Conservation (phyloP, 768 basidiomycete species). For the Lentinula sp. region DNA sequence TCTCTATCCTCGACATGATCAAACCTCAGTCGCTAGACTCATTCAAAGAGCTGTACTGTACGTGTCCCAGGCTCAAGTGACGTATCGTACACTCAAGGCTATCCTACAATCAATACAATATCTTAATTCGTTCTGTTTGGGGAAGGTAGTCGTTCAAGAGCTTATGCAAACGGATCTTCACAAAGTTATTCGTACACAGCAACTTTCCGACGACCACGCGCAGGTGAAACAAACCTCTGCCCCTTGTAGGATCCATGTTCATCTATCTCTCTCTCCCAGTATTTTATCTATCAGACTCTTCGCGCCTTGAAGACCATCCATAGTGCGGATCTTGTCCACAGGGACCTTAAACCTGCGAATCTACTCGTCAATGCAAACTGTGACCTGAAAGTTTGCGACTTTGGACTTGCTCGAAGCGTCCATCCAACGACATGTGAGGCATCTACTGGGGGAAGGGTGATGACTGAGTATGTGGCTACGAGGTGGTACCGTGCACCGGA, state of each 20-base stretch:
- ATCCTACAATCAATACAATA: constrained; percentile 6
- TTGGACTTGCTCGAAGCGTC: constrained; percentile 72
- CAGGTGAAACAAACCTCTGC: constrained; percentile 22
- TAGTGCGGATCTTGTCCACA: constrained; percentile 74
- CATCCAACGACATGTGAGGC: constrained; percentile 37
- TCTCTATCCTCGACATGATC: constrained; percentile 87
- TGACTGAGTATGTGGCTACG: constrained; percentile 88
- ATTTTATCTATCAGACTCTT: constrained; percentile 80
- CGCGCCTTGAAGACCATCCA: constrained; percentile 87
- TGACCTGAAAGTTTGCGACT: constrained; percentile 86
- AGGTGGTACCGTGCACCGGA: constrained; percentile 31
- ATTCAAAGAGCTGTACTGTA: constrained; percentile 87
- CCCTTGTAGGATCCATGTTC: background rate
- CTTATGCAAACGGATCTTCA: constrained; percentile 90
- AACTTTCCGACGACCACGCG: constrained; percentile 80
- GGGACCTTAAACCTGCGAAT: constrained; percentile 84
- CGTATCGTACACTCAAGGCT: constrained; percentile 11
- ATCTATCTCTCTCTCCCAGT: constrained; percentile 22
- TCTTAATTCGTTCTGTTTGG: background rate
- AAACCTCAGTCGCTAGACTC: constrained; percentile 67
- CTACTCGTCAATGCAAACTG: constrained; percentile 85
- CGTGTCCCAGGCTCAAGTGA: background rate
- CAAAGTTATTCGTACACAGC: constrained; percentile 85
- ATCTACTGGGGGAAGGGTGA: constrained; percentile 60
- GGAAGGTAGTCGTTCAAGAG: constrained; percentile 65